These are phyloP conservation scores for Scleroderma bovista DNA, from an alignment of 768 basidiomycete genomes.

Conservation along the genomic window DNA sequence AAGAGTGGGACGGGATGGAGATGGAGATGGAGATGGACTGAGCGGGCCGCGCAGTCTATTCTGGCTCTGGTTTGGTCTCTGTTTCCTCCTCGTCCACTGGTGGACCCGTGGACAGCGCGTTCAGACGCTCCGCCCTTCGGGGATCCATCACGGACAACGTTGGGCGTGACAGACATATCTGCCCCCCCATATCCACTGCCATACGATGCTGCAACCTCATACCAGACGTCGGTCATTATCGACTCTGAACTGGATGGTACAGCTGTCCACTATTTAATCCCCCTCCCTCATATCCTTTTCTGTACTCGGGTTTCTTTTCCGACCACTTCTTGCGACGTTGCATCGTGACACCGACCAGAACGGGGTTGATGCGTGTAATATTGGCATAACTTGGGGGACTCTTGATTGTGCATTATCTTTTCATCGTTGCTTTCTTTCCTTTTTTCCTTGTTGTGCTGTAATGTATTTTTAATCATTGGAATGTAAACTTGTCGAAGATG, in stretches of 20 bases:
- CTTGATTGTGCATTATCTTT: not conserved
- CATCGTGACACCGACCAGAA: too few relatives aligned
- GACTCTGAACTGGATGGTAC: too few relatives aligned
- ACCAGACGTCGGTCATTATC: too few relatives aligned
- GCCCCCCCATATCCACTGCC: too few relatives aligned
- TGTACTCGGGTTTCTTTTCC: too few relatives aligned
- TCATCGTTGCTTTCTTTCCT: not conserved
- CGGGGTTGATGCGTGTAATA: not conserved
- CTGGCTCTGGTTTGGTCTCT: not conserved
- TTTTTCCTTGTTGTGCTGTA: not conserved
- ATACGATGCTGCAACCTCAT: too few relatives aligned
- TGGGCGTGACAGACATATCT: too few relatives aligned
- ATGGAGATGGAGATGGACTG: slow-evolving; percentile 45
- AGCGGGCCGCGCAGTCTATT: not conserved
- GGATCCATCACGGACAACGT: too few relatives aligned
- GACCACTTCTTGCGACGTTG: too few relatives aligned
- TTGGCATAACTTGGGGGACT: not conserved
- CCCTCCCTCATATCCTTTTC: too few relatives aligned
- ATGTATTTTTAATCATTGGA: slow-evolving; percentile 1
- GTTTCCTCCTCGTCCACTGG: not conserved
- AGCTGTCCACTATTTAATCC: too few relatives aligned
- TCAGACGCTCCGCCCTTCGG: too few relatives aligned
- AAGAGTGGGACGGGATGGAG: slow-evolving; percentile 39
- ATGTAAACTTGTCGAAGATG: not conserved
- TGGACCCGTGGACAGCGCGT: not conserved